These are phyloP conservation scores for Parietaria judaica DNA, from an alignment of 306 rosid genomes.

Conservation along the genomic window DNA sequence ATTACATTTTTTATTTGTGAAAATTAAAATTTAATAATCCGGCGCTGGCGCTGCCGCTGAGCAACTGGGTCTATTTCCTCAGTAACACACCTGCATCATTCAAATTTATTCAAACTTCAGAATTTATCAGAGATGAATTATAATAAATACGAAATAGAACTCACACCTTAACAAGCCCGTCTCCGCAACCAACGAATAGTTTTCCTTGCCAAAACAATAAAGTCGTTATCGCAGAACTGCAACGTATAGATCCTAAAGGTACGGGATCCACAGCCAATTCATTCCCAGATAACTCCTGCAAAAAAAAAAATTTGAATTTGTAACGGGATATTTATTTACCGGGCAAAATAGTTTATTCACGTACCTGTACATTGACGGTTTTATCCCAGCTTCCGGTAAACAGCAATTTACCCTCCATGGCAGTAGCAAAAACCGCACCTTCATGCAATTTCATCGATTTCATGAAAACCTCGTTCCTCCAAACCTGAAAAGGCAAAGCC, in stretches of 20 bases:
- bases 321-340: not conserved
- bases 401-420: slow-evolving; percentile 57
- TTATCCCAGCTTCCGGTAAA: slow-evolving; percentile 86
- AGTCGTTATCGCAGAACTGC: slow-evolving; percentile 53
- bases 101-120: slow-evolving; percentile 10
- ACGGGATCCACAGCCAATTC: slow-evolving; percentile 52
- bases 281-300: slow-evolving; percentile 67
- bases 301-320: slow-evolving; percentile 19
- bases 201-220: slow-evolving; percentile 66
- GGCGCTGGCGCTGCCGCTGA: too few species aligned
- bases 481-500: slow-evolving; percentile 48
- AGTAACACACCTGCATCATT: slow-evolving; percentile 52
- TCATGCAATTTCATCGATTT: slow-evolving; percentile 45
- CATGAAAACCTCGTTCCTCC: slow-evolving; percentile 70
- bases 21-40: too few species aligned
- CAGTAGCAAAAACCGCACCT: slow-evolving; percentile 60
- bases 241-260: slow-evolving; percentile 51
- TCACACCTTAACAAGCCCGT: slow-evolving; percentile 60
- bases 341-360: slow-evolving; percentile 11
- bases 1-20: too few species aligned
- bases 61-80: slow-evolving; percentile 24
- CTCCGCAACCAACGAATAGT: slow-evolving; percentile 66
- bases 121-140: not conserved
- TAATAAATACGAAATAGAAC: not conserved
- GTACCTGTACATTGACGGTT: slow-evolving; percentile 75